A percentile compares a stretch with the other conserved stretches of the same genome.
Evolutionary conservation across 1,284 basidiomycete genomes (phyloP).

Genomic region (Malassezia restricta): DNA sequence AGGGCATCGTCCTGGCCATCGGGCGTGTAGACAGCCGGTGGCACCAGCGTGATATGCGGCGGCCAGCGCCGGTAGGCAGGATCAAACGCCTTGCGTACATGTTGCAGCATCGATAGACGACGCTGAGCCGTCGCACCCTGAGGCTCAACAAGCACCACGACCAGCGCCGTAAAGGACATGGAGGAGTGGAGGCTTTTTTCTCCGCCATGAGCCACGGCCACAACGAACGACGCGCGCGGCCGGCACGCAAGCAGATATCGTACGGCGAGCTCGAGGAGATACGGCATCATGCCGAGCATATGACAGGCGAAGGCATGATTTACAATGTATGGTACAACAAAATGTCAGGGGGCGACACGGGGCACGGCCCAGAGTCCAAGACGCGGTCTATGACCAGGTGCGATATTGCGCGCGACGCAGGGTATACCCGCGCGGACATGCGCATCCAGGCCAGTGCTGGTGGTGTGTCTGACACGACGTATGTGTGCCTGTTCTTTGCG

Average conservation of each 20-base stretch:
- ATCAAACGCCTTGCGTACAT: slow-evolving; percentile 7
- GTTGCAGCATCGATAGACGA: slow-evolving; percentile 2
- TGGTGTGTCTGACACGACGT: slow-evolving; percentile 58
- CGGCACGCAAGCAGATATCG: slow-evolving; percentile 39
- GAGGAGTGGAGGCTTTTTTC: not conserved
- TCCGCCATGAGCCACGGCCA: not conserved
- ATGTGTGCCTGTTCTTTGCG: slow-evolving; percentile 88
- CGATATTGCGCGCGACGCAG: slow-evolving; percentile 73
- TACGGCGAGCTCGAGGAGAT: slow-evolving; percentile 32
- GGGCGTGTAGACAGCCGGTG: slow-evolving; percentile 1
- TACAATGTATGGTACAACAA: slow-evolving; percentile 96
- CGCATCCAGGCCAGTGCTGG: slow-evolving; percentile 5
- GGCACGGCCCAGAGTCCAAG: slow-evolving; percentile 57
- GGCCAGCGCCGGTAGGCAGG: slow-evolving; percentile 13
- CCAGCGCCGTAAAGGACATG: slow-evolving; percentile 7
- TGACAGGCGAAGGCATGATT: slow-evolving; percentile 27
- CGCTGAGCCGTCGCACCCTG: not conserved
- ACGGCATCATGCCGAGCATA: slow-evolving; percentile 27
- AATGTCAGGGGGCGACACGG: slow-evolving; percentile 57
- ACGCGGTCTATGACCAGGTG: slow-evolving; percentile 81
- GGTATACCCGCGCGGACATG: slow-evolving; percentile 56
- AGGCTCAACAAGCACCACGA: slow-evolving; percentile 10
- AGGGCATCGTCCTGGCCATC: not conserved
- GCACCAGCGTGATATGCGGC: slow-evolving; percentile 14
- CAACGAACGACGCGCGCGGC: slow-evolving; percentile 14